phyloP scores from a whole-genome alignment of 169 alveolate species.

The Perkinsus olseni region DNA sequence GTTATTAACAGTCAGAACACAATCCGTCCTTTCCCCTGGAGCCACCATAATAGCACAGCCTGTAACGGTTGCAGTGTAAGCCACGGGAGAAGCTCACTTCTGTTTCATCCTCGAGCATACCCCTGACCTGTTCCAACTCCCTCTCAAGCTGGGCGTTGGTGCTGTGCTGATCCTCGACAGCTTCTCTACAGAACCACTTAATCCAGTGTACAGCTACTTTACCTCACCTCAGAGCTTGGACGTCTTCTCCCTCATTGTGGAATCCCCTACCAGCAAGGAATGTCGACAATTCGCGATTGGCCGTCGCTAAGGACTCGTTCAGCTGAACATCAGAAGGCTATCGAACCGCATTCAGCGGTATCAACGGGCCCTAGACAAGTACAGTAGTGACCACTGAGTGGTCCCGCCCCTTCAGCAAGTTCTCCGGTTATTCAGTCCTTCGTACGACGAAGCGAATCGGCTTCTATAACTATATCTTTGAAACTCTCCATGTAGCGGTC shows the following conservation, averaged over 20 bases:
- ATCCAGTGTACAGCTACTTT: background rate
- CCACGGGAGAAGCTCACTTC: background rate
- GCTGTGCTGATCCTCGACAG: background rate
- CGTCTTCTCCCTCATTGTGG: background rate
- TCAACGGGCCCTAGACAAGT: too few relatives aligned
- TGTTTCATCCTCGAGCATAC: background rate
- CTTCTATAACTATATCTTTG: too few relatives aligned
- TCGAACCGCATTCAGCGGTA: background rate
- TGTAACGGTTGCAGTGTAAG: background rate
- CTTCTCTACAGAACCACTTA: background rate
- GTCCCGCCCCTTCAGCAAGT: too few relatives aligned
- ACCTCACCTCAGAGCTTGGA: background rate
- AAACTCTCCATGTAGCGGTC: background rate
- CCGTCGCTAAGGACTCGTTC: background rate
- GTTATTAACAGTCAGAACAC: too few relatives aligned
- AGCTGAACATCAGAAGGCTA: background rate
- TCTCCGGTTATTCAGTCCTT: too few relatives aligned
- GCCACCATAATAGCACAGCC: background rate
- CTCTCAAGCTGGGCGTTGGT: background rate
- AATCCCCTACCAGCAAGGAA: background rate
- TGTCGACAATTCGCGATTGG: background rate
- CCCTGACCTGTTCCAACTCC: background rate
- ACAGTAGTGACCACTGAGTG: too few relatives aligned
- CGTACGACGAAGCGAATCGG: too few relatives aligned
- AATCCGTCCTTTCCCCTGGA: too few relatives aligned